A percentile compares a stretch with the other conserved stretches of the same genome.
These are phyloP conservation scores for Pelargonium cotyledonis DNA, from an alignment of 441 rosid species.

Conservation along the genomic window DNA sequence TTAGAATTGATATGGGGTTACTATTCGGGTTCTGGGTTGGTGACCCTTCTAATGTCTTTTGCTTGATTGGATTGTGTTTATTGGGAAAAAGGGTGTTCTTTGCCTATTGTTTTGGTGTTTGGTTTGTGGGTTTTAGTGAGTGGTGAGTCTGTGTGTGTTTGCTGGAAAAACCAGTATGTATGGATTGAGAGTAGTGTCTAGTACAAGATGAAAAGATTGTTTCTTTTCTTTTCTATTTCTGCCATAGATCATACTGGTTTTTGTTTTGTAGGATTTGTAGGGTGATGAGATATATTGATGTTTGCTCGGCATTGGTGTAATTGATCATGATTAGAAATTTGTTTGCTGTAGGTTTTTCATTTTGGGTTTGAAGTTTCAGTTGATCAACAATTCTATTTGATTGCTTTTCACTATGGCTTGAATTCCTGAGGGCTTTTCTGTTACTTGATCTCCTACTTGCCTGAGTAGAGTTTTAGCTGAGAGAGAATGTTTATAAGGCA, in stretches of 20 bases:
- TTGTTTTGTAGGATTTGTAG: not conserved
- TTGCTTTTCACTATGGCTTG: not conserved
- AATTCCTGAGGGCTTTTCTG: not conserved
- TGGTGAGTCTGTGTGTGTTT: not conserved
- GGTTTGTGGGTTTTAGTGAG: not conserved
- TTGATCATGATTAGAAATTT: not conserved
- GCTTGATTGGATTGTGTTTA: slow-evolving; percentile 4
- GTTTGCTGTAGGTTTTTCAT: not conserved
- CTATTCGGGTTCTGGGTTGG: not conserved
- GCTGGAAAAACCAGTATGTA: not conserved
- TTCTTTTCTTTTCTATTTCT: too few species aligned
- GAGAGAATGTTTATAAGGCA: not conserved
- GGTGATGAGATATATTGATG: not conserved
- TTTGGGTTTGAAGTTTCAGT: not conserved
- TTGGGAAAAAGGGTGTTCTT: not conserved
- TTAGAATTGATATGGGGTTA: not conserved
- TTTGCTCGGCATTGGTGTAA: not conserved
- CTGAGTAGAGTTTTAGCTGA: not conserved
- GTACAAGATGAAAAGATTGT: not conserved
- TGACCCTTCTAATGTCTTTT: not conserved
- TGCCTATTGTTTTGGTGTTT: not conserved
- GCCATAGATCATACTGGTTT: not conserved
- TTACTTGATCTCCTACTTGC: not conserved
- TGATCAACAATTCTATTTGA: not conserved
- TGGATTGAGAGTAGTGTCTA: not conserved